phyloP scores from a whole-genome alignment of 1,284 basidiomycete species.

The Phylloboletellus chloephorus region DNA sequence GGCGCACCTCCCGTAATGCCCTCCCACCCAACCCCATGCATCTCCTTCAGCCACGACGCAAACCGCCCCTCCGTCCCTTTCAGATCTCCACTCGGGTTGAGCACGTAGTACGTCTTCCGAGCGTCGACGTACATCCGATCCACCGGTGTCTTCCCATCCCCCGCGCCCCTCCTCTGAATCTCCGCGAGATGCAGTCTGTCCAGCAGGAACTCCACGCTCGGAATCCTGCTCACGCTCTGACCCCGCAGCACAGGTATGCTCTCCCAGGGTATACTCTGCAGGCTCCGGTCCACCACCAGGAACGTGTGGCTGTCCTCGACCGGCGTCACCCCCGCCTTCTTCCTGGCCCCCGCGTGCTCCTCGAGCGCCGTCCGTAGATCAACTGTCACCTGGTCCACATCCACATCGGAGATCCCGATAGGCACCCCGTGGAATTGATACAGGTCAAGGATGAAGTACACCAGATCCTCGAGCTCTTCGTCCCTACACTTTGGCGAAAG shows the following conservation, averaged over 20 bases:
- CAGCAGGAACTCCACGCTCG: conserved; percentile 81
- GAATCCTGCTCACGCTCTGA: conserved; percentile 85
- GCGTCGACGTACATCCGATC: conserved; percentile 59
- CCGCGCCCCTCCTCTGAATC: conserved; percentile 31
- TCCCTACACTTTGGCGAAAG: conserved; percentile 79
- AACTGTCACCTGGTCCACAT: conserved; percentile 79
- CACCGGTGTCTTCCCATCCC: conserved; percentile 20
- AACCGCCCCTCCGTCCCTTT: conserved; percentile 81
- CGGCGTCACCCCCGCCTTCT: conserved; percentile 27
- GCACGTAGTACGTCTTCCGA: conserved; percentile 72
- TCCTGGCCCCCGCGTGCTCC: conserved; percentile 52
- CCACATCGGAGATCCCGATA: conserved; percentile 88
- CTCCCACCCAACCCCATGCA: conserved; percentile 74
- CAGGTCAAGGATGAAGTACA: conserved; percentile 91
- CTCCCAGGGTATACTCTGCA: conserved; percentile 94
- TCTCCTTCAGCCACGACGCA: conserved; percentile 65
- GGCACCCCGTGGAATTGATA: conserved; percentile 91
- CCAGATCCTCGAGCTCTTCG: conserved; percentile 92
- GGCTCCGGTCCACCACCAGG: conserved; percentile 86
- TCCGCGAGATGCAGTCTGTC: conserved; percentile 70
- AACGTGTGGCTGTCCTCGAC: conserved; percentile 69
- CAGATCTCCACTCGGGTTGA: conserved; percentile 93
- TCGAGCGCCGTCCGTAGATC: conserved; percentile 68
- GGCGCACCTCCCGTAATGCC: conserved; percentile 76
- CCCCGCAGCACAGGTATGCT: conserved; percentile 84